Base-by-base conservation (phyloP, 345 rosid species). In the Noccaea caerulescens region DNA sequence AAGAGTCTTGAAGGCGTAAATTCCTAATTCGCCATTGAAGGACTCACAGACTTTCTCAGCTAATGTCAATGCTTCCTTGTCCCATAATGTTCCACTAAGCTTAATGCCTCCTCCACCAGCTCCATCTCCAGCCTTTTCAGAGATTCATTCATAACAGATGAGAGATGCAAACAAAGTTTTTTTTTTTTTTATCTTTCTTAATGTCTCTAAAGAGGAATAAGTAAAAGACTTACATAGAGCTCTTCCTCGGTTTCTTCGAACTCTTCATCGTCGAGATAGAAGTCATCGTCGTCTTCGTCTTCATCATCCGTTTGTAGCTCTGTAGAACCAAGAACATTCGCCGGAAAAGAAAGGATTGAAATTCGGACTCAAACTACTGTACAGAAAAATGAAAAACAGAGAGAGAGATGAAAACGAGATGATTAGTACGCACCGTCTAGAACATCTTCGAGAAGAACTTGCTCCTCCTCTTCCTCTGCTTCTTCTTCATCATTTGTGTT, bases 11-110 rank as follows among this genome's bases (percentile, higher is more conserved):
- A 93, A 93, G 3, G 96, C 96, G 73, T 93, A 91, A 30, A 93
- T 76, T 51, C 82, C 82, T 73, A 90, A 70, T 18, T 86, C 89
- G 2, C 92, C 94, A 39, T 84, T 80, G 45, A 93, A 89, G 23
- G 88, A 85, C 25, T 67, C 73, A 32, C 85, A 82, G 12, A 81
- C 91, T 67, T 78, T 75, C 66, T 86, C 85, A 18, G 91, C 92
- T 73, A 88, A 75, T 5, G 79, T 34, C 20, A 93, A 76, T 49
- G 91, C 97, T 81, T 87, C 86, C 75, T 88, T 86, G 45, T 93
- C 98, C 97, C 97, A 87, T 85, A 83, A 68, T 51, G 92, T 86
- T 59, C 98, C 96, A 8, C 90, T 91, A 8, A 91, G 84, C 33
- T 87, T 78, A 53, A 91, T 79, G 41, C 98, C 94, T 63, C 97